A percentile compares a stretch with the other conserved stretches of the same genome.
These are phyloP conservation scores for Globisporangium iwayamae DNA, from an alignment of 352 stramenopile species.

Conservation along the genomic window DNA sequence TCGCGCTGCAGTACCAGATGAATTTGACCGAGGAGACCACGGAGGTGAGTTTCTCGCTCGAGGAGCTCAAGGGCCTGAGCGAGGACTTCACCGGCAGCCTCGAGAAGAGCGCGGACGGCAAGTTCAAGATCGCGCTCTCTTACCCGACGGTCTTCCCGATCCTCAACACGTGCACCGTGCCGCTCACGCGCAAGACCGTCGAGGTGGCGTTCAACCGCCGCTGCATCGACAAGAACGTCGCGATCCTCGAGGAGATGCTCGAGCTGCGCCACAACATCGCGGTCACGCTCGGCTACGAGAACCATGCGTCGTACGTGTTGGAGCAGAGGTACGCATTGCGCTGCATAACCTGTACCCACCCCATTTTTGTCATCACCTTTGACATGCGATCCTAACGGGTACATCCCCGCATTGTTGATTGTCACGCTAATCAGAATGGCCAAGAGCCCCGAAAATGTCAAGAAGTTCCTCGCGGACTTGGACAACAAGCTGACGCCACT, in stretches of 20 bases:
- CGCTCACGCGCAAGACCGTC: conserved; percentile 78
- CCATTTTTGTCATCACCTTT: conserved; percentile 4
- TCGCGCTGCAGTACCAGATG: conserved; percentile 80
- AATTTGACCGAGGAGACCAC: conserved; percentile 86
- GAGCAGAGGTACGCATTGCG: conserved; percentile 53
- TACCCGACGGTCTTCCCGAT: conserved; percentile 90
- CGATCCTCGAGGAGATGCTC: conserved; percentile 82
- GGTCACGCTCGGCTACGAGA: conserved; percentile 73
- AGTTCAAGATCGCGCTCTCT: conserved; percentile 83
- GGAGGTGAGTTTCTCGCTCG: conserved; percentile 67
- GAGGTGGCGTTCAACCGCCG: conserved; percentile 77
- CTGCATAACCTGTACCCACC: neutral
- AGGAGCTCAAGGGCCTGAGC: conserved; percentile 76
- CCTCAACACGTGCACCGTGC: conserved; percentile 81
- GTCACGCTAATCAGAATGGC: conserved; percentile 50
- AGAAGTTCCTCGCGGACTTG: conserved; percentile 69
- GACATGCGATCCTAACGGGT: neutral
- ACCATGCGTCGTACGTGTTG: conserved; percentile 81
- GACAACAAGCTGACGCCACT: conserved; percentile 76
- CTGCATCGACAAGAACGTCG: conserved; percentile 80
- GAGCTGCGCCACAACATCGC: conserved; percentile 77
- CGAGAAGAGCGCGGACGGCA: conserved; percentile 63
- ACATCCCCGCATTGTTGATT: neutral
- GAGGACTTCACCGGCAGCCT: conserved; percentile 76
- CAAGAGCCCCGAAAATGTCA: conserved; percentile 49